These are phyloP conservation scores for Lithohypha guttulata DNA, from an alignment of 2,329 filamentous ascomycete genomes.

Conservation along the genomic window DNA sequence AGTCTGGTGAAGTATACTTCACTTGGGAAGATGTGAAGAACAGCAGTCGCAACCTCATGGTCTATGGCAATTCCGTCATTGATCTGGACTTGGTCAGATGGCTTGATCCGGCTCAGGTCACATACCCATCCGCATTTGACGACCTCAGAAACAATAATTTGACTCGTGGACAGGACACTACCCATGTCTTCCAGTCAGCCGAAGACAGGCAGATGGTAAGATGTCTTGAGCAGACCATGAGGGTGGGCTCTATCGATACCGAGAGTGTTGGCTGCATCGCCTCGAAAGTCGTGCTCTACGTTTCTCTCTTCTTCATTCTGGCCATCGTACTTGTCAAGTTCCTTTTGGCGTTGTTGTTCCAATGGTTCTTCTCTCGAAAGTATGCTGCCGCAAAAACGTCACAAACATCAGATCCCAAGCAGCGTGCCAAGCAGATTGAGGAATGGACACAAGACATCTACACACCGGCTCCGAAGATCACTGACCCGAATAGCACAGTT, in stretches of 20 bases:
- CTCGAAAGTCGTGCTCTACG: constrained; percentile 90
- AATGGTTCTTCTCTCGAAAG: constrained; percentile 86
- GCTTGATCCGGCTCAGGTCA: constrained; percentile 77
- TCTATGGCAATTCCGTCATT: constrained; percentile 88
- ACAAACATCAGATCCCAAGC: constrained; percentile 67
- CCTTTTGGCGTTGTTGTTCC: constrained; percentile 76
- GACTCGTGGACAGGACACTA: constrained; percentile 77
- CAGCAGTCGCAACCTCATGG: constrained; percentile 74
- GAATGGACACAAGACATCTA: constrained; percentile 98
- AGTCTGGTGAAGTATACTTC: constrained; percentile 82
- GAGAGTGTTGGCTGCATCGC: constrained; percentile 96
- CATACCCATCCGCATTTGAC: constrained; percentile 65
- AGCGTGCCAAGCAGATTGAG: constrained; percentile 86
- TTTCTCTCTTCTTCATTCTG: constrained; percentile 83
- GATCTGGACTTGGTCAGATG: constrained; percentile 80
- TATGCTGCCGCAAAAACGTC: constrained; percentile 81
- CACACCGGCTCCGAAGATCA: constrained; percentile 70
- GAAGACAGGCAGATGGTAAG: constrained; percentile 71
- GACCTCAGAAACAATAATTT: constrained; percentile 61
- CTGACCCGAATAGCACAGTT: constrained; percentile 60
- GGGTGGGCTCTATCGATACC: constrained; percentile 89
- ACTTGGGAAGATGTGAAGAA: constrained; percentile 94
- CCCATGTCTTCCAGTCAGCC: constrained; percentile 69
- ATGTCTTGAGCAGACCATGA: constrained; percentile 88
- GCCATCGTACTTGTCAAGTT: constrained; percentile 82